Evolutionary conservation across 176 grass and related monocot genomes (phyloP), one percentile per base, ranked within the genome.

Genomic region (Tuctoria greenei): DNA sequence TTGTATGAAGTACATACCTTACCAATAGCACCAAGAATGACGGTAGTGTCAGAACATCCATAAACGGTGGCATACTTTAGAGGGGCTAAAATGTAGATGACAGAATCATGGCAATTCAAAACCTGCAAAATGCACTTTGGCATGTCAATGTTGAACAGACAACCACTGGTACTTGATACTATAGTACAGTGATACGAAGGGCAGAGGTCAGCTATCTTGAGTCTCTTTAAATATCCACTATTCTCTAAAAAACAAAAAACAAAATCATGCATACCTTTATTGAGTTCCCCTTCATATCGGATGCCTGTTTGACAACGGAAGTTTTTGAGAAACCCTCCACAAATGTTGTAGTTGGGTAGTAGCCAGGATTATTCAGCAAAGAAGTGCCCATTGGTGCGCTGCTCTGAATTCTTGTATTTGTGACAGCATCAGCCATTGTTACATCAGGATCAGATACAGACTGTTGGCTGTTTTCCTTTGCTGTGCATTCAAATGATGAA

Each of bases 311-410:
- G 56, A 95, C 87, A 45, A 99, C 89, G 66, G 95, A 99, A 43
- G 95, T 88, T 86, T 95, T 99, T 21, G 95, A 92, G 76, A 92
- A 88, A 85, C 87, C 95, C 83, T 99, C 95, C 43, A 99, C 89
- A 75, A 92, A 99, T 84, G 85, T 88, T 66, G 86, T 78, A 75
- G 83, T 92, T 80, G 73, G 54, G 66, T 75, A 95, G 82, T 82
- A 84, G 39, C 86, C 59, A 73, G 85, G 77, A 88, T 86, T 92
- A 36, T 64, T 99, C 77, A 75, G 83, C 3, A 67, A 55, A 58
- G 86, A 75, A 71, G 71, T 74, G 55, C 80, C 84, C 69, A 55
- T 58, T 49, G 71, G 57, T 59, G 64, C 64, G 40, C 55, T 88
- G 71, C 47, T 84, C 41, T 88, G 71, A 24, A 65, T 76, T 84